Evolutionary conservation across 208 protist genomes (phyloP), one percentile per base, ranked within the genome.

Genomic region (Leishmania turanica): DNA sequence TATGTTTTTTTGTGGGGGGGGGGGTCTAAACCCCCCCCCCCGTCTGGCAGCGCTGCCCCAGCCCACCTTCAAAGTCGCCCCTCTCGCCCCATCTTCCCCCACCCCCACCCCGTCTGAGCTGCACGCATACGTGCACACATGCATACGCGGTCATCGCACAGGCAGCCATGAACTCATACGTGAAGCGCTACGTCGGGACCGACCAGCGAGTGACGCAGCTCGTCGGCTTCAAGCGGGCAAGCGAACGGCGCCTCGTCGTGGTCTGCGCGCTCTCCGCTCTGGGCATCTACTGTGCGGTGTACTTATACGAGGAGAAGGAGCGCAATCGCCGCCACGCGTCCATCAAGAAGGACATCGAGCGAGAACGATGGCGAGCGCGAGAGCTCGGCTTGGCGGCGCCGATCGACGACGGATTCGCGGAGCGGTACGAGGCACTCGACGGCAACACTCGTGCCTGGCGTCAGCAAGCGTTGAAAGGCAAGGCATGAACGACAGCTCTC

Each of bases 311-410:
- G 76, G 92, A 94, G 82, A 83, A 79, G 34, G 82, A 96, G 74
- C 77, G 83, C 53, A 69, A 76, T 13, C 87, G 92, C 42, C 87
- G 89, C 11, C 92, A 96, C 81, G 74, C 77, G 27, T 94, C 90
- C 7, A 96, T 96, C 70, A 88, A 91, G 60, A 96, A 96, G 76
- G 92, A 96, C 65, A 96, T 96, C 82, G 90, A 92, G 74, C 88
- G 92, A 4, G 92, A 96, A 83, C 86, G 86, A n/a, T 96, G 92
- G 91, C 87, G 92, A 27, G 92, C 92, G 64, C 77, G 84, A 78
- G 85, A 93, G 84, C 79, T 96, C n/a, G 92, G 92, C 27, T 74
- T 93, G 15, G 78, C 37, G 27, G 75, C 79, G 69, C 90, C 90
- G 6, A 74, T 27, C 8, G 92, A 96, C 77, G 92, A 96, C 76